Base-by-base conservation (phyloP, 805 yeast species). In the Nakazawaea ishiwadae region DNA sequence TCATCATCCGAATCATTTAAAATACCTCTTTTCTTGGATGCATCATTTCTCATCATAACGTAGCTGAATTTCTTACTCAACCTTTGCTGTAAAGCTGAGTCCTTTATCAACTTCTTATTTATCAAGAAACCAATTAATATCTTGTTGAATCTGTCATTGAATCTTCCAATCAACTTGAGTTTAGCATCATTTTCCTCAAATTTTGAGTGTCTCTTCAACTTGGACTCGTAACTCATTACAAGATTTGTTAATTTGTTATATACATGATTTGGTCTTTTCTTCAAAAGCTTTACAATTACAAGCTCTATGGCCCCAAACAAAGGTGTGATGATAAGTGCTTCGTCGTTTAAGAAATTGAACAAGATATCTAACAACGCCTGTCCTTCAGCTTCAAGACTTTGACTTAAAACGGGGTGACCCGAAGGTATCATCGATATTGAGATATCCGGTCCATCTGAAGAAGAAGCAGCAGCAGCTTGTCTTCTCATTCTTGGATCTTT, bases 351-450 rank as follows among this genome's bases (percentile, higher is more conserved):
- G 14, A 72, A 64, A 34, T 68, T 65, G 35, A 88, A 63, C 23
- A 91, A 57, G 27, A 77, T 58, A 50, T 88, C 96, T 27, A 93
- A 62, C 42, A 84, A 63, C 3, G 72, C 79, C 41, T 71, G 73
- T 0, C 90, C 83, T 56, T 90, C 96, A 5, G 82, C 75, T 49
- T 83, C 88, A 47, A 89, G 60, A 17, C 65, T 58, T 8, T 60
- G 49, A 28, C 66, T 66, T 33, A 89, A 68, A 31, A 85, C 73
- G 1, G 88, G 77, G 54, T 91, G 96, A 42, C 67, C 71, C 0
- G 72, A 58, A 16, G 69, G 68, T 3, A 79, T 78, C 42, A 68
- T 58, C 3, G 74, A 55, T 35, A 81, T 60, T 8, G 83, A 77
- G 26, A 73, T 68, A 30, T 68, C 71, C 17, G 50, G 36, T 10